Evolutionary conservation across 768 basidiomycete species (phyloP).

Genomic region (Phaffia australis): DNA sequence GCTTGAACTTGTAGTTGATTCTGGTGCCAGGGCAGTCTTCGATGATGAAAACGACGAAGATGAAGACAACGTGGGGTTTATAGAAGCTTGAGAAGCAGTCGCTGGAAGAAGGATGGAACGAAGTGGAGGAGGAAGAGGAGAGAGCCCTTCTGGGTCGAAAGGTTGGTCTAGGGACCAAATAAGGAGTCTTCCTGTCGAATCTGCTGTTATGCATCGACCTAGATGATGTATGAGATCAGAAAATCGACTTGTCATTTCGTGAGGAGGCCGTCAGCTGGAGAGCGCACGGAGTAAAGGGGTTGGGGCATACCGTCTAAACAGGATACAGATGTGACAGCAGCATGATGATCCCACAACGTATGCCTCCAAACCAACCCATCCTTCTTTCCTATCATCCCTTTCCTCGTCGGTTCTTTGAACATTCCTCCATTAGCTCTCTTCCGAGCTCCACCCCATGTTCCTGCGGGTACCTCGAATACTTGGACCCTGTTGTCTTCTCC

Average conservation of each 20-base stretch:
- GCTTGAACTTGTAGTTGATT: background rate
- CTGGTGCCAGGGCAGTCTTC: background rate
- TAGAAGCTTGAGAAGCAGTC: background rate
- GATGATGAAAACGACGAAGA: background rate
- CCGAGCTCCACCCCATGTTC: no score
- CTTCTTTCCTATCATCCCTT: background rate
- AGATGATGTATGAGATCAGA: background rate
- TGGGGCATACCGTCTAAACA: conserved; percentile 4
- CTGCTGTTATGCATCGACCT: conserved; percentile 18
- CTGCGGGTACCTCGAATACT: conserved; percentile 3
- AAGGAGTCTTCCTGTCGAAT: conserved; percentile 15
- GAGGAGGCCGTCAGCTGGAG: background rate
- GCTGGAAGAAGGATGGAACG: background rate
- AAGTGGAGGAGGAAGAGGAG: background rate
- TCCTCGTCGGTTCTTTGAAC: background rate
- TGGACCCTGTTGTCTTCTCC: conserved; percentile 16
- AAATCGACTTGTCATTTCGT: no score
- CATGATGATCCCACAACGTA: conserved; percentile 16
- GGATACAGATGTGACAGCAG: conserved; percentile 7
- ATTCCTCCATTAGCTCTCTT: background rate
- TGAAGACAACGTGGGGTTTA: background rate
- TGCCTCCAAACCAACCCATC: background rate
- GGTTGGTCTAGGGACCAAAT: conserved; percentile 4
- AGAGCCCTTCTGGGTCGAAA: background rate
- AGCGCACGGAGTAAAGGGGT: background rate